Evolutionary conservation across 1,284 basidiomycete genomes (phyloP).

Genomic region (Cutaneotrichosporon cyanovorans): DNA sequence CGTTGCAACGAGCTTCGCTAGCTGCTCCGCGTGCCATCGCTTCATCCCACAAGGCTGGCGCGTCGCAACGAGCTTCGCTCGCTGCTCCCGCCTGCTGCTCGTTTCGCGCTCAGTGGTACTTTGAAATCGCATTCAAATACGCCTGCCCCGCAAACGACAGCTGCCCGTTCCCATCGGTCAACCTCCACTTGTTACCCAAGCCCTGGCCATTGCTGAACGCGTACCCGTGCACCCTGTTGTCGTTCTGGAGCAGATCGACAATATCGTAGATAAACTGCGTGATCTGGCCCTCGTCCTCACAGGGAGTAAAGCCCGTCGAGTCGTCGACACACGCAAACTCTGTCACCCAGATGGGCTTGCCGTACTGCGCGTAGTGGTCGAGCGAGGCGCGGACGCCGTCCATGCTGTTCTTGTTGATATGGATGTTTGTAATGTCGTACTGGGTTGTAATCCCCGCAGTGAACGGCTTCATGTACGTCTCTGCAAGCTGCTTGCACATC

Average conservation of each 20-base stretch:
- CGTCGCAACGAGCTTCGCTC: too few species aligned
- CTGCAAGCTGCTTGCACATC: conserved; percentile 28
- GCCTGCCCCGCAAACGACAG: conserved; percentile 25
- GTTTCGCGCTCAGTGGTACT: conserved; percentile 12
- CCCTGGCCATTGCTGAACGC: conserved; percentile 30
- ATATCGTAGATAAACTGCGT: conserved; percentile 41
- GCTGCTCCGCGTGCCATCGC: too few species aligned
- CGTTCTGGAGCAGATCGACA: conserved; percentile 40
- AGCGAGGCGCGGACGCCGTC: conserved; percentile 34
- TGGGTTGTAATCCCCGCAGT: conserved; percentile 13
- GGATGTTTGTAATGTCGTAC: conserved; percentile 28
- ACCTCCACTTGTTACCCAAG: conserved; percentile 12
- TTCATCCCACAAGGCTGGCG: too few species aligned
- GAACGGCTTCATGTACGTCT: conserved; percentile 25
- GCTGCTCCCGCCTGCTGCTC: too few species aligned
- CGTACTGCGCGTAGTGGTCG: conserved; percentile 43
- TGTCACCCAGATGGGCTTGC: conserved; percentile 44
- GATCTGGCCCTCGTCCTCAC: conserved; percentile 38
- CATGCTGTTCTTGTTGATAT: conserved; percentile 43
- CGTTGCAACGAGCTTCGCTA: too few species aligned
- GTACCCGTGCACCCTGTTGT: conserved; percentile 37
- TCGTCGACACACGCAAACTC: conserved; percentile 46
- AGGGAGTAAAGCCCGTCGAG: conserved; percentile 32
- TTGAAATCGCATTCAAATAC: conserved; percentile 40
- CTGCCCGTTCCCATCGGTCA: not conserved